Evolutionary conservation across 2,329 filamentous ascomycete genomes (phyloP), one percentile per base, ranked within the genome.

Genomic region (Eurotiales sp.): DNA sequence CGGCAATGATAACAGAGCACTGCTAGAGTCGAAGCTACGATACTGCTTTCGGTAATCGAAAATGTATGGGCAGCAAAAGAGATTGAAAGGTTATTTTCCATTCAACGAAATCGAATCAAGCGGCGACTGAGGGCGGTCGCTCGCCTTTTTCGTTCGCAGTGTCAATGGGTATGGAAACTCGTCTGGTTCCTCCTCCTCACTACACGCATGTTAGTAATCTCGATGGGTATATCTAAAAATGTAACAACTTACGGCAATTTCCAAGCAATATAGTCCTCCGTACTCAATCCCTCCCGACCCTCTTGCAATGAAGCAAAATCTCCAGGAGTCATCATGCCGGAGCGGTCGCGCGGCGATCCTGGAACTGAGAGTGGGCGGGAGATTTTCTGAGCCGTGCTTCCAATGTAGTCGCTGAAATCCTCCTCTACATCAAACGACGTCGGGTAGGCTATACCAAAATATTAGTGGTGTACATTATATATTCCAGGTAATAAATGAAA

Each of bases 261-360:
- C 93, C 93, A 99, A 27, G 92, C 88, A 64, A 97, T 90, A 70
- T 99, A 97, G 67, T 99, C 93, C 72, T 99, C 93, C 0, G 93
- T 97, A 74, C 81, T 93, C 60, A 99, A 74, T 1, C 92, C 91
- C 70, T 99, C 93, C 39, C 87, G 86, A 40, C 90, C 90, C 72
- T 99, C 93, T 72, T 97, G 93, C 51, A 99, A 77, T 60, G 90
- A 96, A 23, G 90, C 93, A 78, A 97, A 97, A 71, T 99, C 93
- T 42, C 93, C 93, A 7, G 93, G 93, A 1, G 93, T 99, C 93
- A 99, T 97, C 90, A 96, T 96, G 49, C 93, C 93, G 39, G 86
- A 86, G 29, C 90, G 83, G 67, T 96, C 91, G 55, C 91, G 82
- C 8, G 93, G 93, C 15, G 90, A 96, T 8, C 93, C 93, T 2